Base-by-base conservation (phyloP, 257 asterid species). In the Solanum virginianum region DNA sequence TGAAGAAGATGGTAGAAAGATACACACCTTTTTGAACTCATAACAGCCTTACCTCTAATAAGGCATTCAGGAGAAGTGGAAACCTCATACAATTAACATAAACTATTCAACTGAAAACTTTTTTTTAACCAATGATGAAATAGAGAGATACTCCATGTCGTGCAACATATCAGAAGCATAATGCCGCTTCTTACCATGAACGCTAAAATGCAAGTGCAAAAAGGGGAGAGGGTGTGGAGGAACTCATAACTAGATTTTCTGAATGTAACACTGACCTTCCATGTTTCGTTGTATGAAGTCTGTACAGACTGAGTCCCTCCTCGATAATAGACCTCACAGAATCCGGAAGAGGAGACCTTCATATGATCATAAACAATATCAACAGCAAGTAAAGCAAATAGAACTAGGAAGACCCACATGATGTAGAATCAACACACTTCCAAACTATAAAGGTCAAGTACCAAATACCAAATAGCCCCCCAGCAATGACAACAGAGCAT, bases 331-430 rank as follows among this genome's bases (percentile, higher is more conserved):
- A 91, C 80, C 84, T 90, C 89, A 96, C 92, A 74, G 88, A 57
- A 83, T 92, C 97, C 83, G 97, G 98, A 84, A 96, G 85, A 83
- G 97, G 95, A 71, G 96, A 83, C 90, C 99, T 96, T 86, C 92
- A 89, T 81, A 88, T 79, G 87, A 84, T 88, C 77, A 16, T 26
- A 79, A 79, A 79, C 83, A 79, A 53, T 29, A 26, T 79, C 65
- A 79, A 7, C 17, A 79, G 26, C 65, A 16, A 79, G 47, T 26
- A 26, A 16, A 51, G 26, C 4, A 79, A 53, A 16, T 24, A 26
- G 62, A 77, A 77, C 10, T 24, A 51, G 82, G 63, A 75, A 75
- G 82, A 75, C 62, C 82, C 24, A 75, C 62, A 49, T 49, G 62
- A 13, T 10, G 24, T 49, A 47, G 43, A 75, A 75, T 14, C 14